A percentile compares a stretch with the other conserved stretches of the same genome.
Evolutionary conservation across 2,329 filamentous ascomycete genomes (phyloP).

Genomic region (Cladosporium austrohemisphaericum): DNA sequence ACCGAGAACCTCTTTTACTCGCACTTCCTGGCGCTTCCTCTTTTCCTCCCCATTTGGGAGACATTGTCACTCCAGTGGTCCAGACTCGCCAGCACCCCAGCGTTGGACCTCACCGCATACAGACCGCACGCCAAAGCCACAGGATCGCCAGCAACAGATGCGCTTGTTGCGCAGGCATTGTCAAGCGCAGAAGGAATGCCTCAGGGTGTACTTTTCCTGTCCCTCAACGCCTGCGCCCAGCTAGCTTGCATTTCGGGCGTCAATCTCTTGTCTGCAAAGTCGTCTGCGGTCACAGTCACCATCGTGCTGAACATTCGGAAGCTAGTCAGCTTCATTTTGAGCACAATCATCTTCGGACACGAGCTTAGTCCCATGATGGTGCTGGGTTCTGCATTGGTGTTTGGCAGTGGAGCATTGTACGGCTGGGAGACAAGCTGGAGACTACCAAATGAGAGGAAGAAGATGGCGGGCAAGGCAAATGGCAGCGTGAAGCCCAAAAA

Average conservation of each 20-base stretch:
- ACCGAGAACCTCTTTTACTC: slow-evolving; percentile 96
- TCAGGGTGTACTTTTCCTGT: slow-evolving; percentile 67
- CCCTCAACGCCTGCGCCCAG: slow-evolving; percentile 80
- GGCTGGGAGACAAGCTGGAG: slow-evolving; percentile 64
- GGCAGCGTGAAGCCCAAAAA: background rate
- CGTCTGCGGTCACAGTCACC: slow-evolving; percentile 89
- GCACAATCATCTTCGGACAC: slow-evolving; percentile 94
- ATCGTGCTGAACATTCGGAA: slow-evolving; percentile 96
- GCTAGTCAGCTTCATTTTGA: slow-evolving; percentile 82
- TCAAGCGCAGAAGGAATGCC: slow-evolving; percentile 41
- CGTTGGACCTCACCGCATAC: slow-evolving; percentile 45
- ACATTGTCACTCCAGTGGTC: slow-evolving; percentile 62
- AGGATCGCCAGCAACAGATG: slow-evolving; percentile 13
- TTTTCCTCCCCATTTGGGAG: slow-evolving; percentile 70
- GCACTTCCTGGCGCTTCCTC: slow-evolving; percentile 67
- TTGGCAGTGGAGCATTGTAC: slow-evolving; percentile 86
- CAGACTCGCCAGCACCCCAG: slow-evolving; percentile 61
- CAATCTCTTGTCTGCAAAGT: slow-evolving; percentile 83
- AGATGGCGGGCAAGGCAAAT: background rate
- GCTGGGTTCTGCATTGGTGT: slow-evolving; percentile 78
- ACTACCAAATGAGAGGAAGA: slow-evolving; percentile 35
- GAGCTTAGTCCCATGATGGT: slow-evolving; percentile 70
- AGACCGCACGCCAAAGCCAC: background rate
- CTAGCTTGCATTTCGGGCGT: slow-evolving; percentile 94
- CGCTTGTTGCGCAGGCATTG: slow-evolving; percentile 8